These are phyloP conservation scores for Lycium barbarum DNA, from an alignment of 257 asterid species.

Conservation along the genomic window DNA sequence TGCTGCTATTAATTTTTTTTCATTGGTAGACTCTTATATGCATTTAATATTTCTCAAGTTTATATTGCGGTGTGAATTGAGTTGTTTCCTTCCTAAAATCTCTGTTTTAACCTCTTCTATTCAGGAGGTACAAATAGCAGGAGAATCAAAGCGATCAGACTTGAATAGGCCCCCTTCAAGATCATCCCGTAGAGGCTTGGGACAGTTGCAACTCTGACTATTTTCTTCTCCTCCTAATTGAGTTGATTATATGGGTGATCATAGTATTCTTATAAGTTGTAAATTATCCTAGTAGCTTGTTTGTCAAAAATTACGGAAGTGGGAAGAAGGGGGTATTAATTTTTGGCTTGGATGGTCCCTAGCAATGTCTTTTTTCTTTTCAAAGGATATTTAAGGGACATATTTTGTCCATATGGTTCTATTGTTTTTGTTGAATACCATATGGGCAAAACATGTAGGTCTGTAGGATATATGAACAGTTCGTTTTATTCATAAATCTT, in stretches of 20 bases:
- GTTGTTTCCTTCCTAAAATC: too few relatives aligned
- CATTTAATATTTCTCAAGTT: neutral
- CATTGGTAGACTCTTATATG: neutral
- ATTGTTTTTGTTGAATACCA: slow-evolving; percentile 69
- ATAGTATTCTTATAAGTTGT: slow-evolving; percentile 50
- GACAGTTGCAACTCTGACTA: slow-evolving; percentile 64
- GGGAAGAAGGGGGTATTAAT: slow-evolving; percentile 38
- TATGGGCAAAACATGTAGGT: slow-evolving; percentile 44
- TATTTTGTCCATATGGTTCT: slow-evolving; percentile 58
- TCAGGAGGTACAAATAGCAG: slow-evolving; percentile 76
- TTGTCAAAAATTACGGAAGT: slow-evolving; percentile 45
- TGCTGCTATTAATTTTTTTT: neutral
- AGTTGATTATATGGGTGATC: slow-evolving; percentile 43
- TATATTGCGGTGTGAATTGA: neutral
- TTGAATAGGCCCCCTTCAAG: slow-evolving; percentile 62
- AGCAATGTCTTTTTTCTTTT: slow-evolving; percentile 52
- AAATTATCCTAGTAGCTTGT: slow-evolving; percentile 73
- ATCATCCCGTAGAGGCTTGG: slow-evolving; percentile 67
- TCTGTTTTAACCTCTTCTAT: neutral
- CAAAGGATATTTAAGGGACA: slow-evolving; percentile 20
- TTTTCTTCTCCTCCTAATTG: slow-evolving; percentile 31
- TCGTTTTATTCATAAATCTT: neutral
- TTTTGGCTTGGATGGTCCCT: slow-evolving; percentile 48
- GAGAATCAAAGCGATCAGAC: slow-evolving; percentile 63
- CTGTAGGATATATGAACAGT: slow-evolving; percentile 13